phyloP scores from a whole-genome alignment of 2,329 filamentous ascomycete species.

The Fusarium sulawesiense region DNA sequence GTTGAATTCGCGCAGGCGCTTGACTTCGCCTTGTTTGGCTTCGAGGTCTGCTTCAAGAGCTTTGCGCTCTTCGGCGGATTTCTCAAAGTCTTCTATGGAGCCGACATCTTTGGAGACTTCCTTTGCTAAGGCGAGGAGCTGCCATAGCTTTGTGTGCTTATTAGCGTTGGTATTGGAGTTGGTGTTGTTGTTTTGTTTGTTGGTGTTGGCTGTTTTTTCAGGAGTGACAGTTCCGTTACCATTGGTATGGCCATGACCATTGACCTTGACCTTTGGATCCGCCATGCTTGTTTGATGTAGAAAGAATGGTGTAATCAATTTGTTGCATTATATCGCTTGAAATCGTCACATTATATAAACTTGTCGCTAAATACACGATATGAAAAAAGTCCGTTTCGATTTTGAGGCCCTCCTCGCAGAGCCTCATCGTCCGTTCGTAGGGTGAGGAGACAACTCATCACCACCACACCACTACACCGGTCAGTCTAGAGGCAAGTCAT shows the following conservation, averaged over 20 bases:
- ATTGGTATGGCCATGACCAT: constrained; percentile 24
- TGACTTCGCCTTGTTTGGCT: constrained; percentile 37
- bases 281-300: constrained; percentile 38
- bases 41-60: constrained; percentile 43
- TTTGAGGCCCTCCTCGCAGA: constrained; percentile 38
- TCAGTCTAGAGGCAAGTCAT: constrained; percentile 29
- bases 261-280: constrained; percentile 46
- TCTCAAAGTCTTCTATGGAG: constrained; percentile 45
- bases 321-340: constrained; percentile 24
- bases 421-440: constrained; percentile 39
- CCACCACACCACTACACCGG: constrained; percentile 39
- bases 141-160: constrained; percentile 44
- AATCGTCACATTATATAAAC: constrained; percentile 39
- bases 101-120: constrained; percentile 46
- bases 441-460: constrained; percentile 45
- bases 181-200: neutral
- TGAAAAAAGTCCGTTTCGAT: constrained; percentile 1
- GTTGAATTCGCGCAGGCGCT: constrained; percentile 44
- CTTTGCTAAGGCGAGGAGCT: constrained; percentile 45
- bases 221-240: constrained; percentile 37
- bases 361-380: constrained; percentile 22
- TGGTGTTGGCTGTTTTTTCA: constrained; percentile 11
- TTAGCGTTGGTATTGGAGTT: neutral
- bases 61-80: constrained; percentile 34
- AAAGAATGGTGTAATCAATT: constrained; percentile 23